These are phyloP conservation scores for Botrytis byssoidea DNA, from an alignment of 2,329 filamentous ascomycete genomes.

Conservation along the genomic window DNA sequence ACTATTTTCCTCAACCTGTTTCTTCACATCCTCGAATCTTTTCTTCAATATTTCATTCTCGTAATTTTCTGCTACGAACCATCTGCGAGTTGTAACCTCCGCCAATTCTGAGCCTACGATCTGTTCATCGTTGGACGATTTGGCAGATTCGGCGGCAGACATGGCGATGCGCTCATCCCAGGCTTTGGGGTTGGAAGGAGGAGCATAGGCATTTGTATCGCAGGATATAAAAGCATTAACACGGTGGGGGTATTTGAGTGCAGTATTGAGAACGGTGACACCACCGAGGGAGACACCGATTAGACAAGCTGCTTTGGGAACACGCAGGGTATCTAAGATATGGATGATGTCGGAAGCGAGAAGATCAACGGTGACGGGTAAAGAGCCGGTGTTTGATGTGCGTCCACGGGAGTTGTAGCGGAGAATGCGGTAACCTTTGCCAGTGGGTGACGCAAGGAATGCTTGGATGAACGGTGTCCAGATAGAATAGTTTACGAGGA, in stretches of 20 bases:
- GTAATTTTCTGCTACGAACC: conserved; percentile 67
- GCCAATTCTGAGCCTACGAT: conserved; percentile 67
- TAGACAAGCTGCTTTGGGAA: conserved; percentile 63
- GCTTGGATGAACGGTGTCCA: conserved; percentile 69
- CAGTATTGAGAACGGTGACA: conserved; percentile 71
- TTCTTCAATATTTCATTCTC: conserved; percentile 48
- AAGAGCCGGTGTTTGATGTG: conserved; percentile 24
- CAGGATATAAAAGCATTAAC: conserved; percentile 66
- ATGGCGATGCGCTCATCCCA: conserved; percentile 76
- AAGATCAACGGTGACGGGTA: conserved; percentile 46
- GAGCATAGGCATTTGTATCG: conserved; percentile 74
- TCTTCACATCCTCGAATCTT: conserved; percentile 57
- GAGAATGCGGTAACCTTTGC: conserved; percentile 62
- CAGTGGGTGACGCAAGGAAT: conserved; percentile 33
- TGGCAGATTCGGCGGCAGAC: conserved; percentile 55
- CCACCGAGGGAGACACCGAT: conserved; percentile 81
- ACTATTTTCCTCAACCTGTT: conserved; percentile 68
- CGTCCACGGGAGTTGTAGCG: conserved; percentile 73
- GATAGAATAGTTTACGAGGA: conserved; percentile 75
- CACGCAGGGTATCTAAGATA: conserved; percentile 67
- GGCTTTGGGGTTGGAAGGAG: conserved; percentile 70
- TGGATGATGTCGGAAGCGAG: conserved; percentile 66
- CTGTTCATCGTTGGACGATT: conserved; percentile 41
- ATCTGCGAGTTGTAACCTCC: conserved; percentile 67
- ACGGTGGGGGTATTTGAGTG: conserved; percentile 61